A percentile compares a stretch with the other conserved stretches of the same genome.
phyloP scores from a whole-genome alignment of 2,329 filamentous ascomycete species.

The Epichloe typhina region DNA sequence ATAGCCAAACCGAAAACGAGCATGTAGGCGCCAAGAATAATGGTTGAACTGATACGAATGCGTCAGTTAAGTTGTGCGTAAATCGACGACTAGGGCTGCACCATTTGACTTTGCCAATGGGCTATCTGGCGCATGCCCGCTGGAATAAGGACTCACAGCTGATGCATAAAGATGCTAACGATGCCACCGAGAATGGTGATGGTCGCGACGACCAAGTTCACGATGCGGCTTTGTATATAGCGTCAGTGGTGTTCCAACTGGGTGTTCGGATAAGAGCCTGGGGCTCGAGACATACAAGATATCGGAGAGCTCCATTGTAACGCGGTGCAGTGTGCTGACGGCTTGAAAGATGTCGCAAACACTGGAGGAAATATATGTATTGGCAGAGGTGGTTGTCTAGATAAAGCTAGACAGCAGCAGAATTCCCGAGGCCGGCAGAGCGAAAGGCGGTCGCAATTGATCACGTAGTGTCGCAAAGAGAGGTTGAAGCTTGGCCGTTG shows the following conservation, averaged over 20 bases:
- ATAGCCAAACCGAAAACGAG: slow-evolving; percentile 79
- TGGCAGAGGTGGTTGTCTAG: background rate
- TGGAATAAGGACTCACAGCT: slow-evolving; percentile 36
- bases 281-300: slow-evolving; percentile 54
- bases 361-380: background rate
- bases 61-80: background rate
- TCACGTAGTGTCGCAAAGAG: slow-evolving; percentile 3
- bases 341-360: background rate
- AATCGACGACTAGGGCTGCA: background rate
- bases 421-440: background rate
- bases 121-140: background rate
- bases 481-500: background rate
- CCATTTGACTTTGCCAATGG: background rate
- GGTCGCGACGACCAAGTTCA: slow-evolving; percentile 79
- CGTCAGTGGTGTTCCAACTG: slow-evolving; percentile 19
- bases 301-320: slow-evolving; percentile 79
- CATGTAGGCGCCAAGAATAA: slow-evolving; percentile 76
- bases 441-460: slow-evolving; percentile 1
- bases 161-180: slow-evolving; percentile 51
- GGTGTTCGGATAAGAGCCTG: background rate
- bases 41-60: slow-evolving; percentile 18
- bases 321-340: background rate
- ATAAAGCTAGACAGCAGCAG: slow-evolving; percentile 4
- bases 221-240: slow-evolving; percentile 57
- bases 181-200: slow-evolving; percentile 81